Evolutionary conservation across 164 flowering plant species (phyloP).

Genomic region (Cinnamomum chago): DNA sequence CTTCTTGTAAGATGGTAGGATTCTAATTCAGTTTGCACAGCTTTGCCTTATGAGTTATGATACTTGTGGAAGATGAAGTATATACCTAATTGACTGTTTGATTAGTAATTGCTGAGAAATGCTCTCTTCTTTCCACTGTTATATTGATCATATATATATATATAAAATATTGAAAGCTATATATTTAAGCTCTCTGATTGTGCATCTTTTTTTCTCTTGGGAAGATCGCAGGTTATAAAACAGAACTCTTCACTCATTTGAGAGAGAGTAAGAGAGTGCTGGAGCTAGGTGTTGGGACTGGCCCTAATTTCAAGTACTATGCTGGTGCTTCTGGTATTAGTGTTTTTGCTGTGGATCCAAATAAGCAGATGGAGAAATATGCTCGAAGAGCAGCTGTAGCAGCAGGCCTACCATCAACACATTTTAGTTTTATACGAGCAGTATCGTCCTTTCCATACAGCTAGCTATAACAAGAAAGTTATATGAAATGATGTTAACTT

Average conservation of each 20-base stretch:
- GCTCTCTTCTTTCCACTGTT: neutral
- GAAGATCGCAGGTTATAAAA: slow-evolving; percentile 75
- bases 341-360: slow-evolving; percentile 78
- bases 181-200: neutral
- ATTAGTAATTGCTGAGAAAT: neutral
- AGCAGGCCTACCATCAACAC: slow-evolving; percentile 51
- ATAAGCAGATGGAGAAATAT: slow-evolving; percentile 76
- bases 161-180: too few relatives aligned
- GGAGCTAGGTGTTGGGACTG: slow-evolving; percentile 93
- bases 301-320: slow-evolving; percentile 84
- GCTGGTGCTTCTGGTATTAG: slow-evolving; percentile 37
- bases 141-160: neutral
- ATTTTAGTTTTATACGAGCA: slow-evolving; percentile 57
- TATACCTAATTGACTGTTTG: neutral
- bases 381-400: slow-evolving; percentile 59
- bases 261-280: slow-evolving; percentile 50
- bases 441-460: slow-evolving; percentile 26
- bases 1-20: neutral
- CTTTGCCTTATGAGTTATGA: neutral
- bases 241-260: slow-evolving; percentile 51
- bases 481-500: neutral
- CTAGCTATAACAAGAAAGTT: neutral
- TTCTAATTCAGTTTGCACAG: neutral
- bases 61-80: neutral
- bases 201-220: slow-evolving; percentile 6